Evolutionary conservation across 164 flowering plant genomes (phyloP).

Genomic region (Brasenia schreberi): DNA sequence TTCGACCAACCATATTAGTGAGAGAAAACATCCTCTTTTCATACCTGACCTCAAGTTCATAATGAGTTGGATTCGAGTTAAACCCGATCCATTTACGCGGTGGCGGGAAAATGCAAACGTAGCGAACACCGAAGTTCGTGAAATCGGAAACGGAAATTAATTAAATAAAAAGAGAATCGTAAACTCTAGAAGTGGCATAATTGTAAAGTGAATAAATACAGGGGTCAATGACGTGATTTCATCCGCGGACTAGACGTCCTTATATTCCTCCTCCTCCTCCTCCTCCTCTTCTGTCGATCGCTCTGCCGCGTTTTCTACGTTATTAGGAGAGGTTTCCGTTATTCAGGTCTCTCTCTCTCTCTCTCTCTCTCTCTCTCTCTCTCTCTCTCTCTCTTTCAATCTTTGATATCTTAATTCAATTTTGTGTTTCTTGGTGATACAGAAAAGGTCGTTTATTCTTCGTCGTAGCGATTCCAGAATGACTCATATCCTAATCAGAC

Average conservation of each 20-base stretch:
- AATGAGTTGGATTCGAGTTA: too few relatives aligned
- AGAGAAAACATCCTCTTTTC: too few relatives aligned
- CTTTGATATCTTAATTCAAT: neutral
- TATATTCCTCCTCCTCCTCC: neutral
- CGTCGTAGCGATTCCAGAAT: neutral
- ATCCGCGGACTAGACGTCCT: neutral
- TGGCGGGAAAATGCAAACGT: too few relatives aligned
- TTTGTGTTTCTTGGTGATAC: neutral
- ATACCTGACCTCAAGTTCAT: too few relatives aligned
- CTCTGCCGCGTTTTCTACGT: neutral
- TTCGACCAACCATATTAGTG: too few relatives aligned
- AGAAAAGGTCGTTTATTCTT: neutral
- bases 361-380: neutral
- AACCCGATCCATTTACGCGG: too few relatives aligned
- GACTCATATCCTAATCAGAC: slow-evolving; percentile 16
- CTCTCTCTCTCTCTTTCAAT: neutral
- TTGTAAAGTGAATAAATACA: neutral
- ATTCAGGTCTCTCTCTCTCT: neutral
- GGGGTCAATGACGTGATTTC: neutral
- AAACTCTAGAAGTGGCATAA: neutral
- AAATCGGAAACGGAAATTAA: too few relatives aligned
- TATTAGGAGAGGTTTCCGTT: neutral
- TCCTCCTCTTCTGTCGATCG: neutral
- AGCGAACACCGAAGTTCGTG: too few relatives aligned
- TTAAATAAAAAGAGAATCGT: neutral